Evolutionary conservation across 257 asterid species (phyloP), one percentile per base, ranked within the genome.

Genomic region (Solanum piurae): DNA sequence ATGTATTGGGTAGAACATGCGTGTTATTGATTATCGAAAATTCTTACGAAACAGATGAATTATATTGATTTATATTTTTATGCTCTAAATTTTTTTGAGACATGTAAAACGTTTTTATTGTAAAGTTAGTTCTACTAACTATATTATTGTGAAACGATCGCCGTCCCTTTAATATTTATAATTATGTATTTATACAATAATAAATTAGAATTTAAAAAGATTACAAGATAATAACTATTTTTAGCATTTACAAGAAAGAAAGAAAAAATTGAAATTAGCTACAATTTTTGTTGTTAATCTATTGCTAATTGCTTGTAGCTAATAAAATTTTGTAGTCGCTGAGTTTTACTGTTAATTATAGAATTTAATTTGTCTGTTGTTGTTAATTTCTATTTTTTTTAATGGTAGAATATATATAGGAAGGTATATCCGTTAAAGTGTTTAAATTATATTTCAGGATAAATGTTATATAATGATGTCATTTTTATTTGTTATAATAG

Each of bases 401-500:
- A 52, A 49, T 49, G 21, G 55, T 4, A 12, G 55, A 46, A 46
- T 46, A 49, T 16, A 1, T 27, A 66, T 16, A 71, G 25, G 21
- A 71, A 71, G 7, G 23, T 34, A 16, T 71, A 20, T 18, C 2
- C 0, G 11, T 60, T 66, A 12, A 34, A 34, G 29, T 2, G 79
- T 33, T 72, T 18, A 72, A 18, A 18, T 34, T 20, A 73, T 34
- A 73, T 72, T 33, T 72, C 13, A 33, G 0, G 5, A 5, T 33
- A 9, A 33, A 0, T 12, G 1, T 6, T 31, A 31, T 0, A 34
- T 12, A 72, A 72, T 33, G 0, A 9, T 7, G 1, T 18, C 16
- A 72, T 34, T 2, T 72, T 72, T 72, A 18, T 7, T 0, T 18
- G 1, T 33, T 33, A 71, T 31, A 7, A 33, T 72, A 34, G 16